Evolutionary conservation across 2,329 filamentous ascomycete species (phyloP).

Genomic region (Ilyonectria mors-panacis): DNA sequence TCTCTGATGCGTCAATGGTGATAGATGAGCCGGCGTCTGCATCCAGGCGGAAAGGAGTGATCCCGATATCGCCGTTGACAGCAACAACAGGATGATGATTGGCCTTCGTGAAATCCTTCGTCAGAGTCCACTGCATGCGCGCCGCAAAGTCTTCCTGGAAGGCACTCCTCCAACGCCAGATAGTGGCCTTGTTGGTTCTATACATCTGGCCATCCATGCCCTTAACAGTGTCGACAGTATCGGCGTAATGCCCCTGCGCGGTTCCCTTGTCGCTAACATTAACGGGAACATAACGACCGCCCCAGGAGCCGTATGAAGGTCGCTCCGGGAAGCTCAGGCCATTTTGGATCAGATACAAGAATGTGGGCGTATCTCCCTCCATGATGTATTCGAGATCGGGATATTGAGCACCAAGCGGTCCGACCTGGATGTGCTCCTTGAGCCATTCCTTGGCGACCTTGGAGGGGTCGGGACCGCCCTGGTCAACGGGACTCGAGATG

Average conservation of each 20-base stretch:
- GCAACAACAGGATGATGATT: constrained; percentile 64
- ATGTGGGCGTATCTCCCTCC: constrained; percentile 67
- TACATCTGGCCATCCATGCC: constrained; percentile 47
- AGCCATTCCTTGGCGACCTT: constrained; percentile 67
- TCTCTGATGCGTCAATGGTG: constrained; percentile 60
- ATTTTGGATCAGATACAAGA: constrained; percentile 57
- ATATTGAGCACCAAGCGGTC: constrained; percentile 59
- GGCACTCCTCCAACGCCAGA: constrained; percentile 60
- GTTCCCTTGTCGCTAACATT: constrained; percentile 46
- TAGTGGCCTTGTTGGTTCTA: constrained; percentile 52
- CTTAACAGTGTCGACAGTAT: constrained; percentile 46
- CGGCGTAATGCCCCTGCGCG: constrained; percentile 36
- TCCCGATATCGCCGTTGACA: constrained; percentile 57
- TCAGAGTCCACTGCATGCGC: constrained; percentile 58
- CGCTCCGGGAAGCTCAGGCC: constrained; percentile 59
- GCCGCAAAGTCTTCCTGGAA: constrained; percentile 61
- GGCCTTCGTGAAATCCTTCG: constrained; percentile 48
- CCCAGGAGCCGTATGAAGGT: constrained; percentile 65
- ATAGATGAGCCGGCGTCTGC: constrained; percentile 57
- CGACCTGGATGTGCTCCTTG: constrained; percentile 66
- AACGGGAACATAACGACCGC: constrained; percentile 59
- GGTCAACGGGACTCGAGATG: constrained; percentile 60
- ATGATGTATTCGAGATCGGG: constrained; percentile 64
- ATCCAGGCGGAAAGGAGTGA: constrained; percentile 55
- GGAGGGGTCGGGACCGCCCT: constrained; percentile 57